A percentile compares a stretch with the other conserved stretches of the same genome.
Conservation (phyloP, 1,139 yeast species). For the Kodamaea arcana region DNA sequence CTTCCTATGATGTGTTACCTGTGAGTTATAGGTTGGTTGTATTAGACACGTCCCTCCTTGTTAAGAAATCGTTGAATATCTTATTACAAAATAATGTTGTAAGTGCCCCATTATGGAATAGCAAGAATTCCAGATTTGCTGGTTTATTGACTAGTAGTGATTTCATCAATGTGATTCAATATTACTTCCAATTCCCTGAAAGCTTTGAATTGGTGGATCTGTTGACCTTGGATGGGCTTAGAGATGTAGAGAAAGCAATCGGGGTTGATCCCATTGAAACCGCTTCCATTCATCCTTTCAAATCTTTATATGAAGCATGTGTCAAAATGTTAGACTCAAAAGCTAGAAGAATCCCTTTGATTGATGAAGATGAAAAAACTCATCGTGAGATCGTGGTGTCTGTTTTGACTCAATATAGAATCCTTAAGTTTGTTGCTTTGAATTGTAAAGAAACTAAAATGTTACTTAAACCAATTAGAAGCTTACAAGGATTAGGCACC, state of each 20-base stretch:
- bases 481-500: conserved; percentile 60
- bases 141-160: conserved; percentile 91
- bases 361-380: conserved; percentile 91
- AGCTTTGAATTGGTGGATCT: conserved; percentile 86
- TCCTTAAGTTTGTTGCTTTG: conserved; percentile 89
- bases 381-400: conserved; percentile 92
- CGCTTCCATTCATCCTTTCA: conserved; percentile 85
- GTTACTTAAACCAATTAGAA: conserved; percentile 70
- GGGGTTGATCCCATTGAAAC: conserved; percentile 90
- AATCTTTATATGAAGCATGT: conserved; percentile 90
- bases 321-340: conserved; percentile 84
- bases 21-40: conserved; percentile 92
- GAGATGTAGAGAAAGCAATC: conserved; percentile 81
- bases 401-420: conserved; percentile 94
- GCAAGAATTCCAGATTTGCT: conserved; percentile 83
- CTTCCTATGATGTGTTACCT: conserved; percentile 94
- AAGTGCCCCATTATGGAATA: conserved; percentile 96
- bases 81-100: conserved; percentile 90
- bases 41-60: conserved; percentile 84
- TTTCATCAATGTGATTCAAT: conserved; percentile 92
- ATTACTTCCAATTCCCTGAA: conserved; percentile 88
- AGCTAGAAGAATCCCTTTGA: conserved; percentile 90
- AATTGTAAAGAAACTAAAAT: conserved; percentile 93
- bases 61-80: conserved; percentile 87
- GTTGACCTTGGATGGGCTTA: conserved; percentile 77